Base-by-base conservation (phyloP, 192 early-diverging fungal genomes). In the Obelidium mucronatum region DNA sequence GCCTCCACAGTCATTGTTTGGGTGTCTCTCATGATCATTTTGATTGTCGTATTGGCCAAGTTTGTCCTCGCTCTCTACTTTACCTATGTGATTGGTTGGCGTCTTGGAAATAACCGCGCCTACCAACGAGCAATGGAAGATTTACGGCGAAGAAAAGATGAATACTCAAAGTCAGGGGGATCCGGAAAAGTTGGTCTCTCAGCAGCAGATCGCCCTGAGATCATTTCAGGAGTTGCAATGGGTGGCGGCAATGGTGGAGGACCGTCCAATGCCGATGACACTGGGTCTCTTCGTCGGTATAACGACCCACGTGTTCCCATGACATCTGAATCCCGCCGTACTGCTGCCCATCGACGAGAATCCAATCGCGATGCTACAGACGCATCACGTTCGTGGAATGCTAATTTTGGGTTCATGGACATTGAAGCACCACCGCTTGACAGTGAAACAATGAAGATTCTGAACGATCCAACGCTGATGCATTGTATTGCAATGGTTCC, bases 1-100 rank as follows among this genome's bases (percentile, higher is more conserved):
- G 85, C 93, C 2, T 90, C 93, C 0, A 89, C 92, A 60, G 90
- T 97, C 51, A 84, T 93, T 5, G 82, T 95, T 22, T 96, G 92
- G 64, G 85, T 93, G 6, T 94, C 94, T 34, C 84, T 96, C 56
- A 66, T 69, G 3, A 51, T 86, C 76, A 86, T 85, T 70, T 52
- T 85, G 19, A 75, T 79, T 5, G 81, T 86, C 28, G 83, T 86
- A 37, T 69, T 75, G 3, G 74, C 73, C 22, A 59, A 76, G 19
- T 88, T 88, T 64, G 56, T 86, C 52, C 63, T 88, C n/a, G 87
- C 87, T 0, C 66, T 88, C 4, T 61, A 80, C 51, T 88, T 87
- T 73, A 67, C 59, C n/a, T 81, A 74, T 59, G 37, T 78, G 6
- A 74, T 86, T 39, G 84, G 82, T 13, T 81, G 81, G 76, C 55